Percentiles rank a stretch among this genome's conserved stretches.
phyloP scores from a whole-genome alignment of 2,329 filamentous ascomycete genomes.

The Didymella exigua region DNA sequence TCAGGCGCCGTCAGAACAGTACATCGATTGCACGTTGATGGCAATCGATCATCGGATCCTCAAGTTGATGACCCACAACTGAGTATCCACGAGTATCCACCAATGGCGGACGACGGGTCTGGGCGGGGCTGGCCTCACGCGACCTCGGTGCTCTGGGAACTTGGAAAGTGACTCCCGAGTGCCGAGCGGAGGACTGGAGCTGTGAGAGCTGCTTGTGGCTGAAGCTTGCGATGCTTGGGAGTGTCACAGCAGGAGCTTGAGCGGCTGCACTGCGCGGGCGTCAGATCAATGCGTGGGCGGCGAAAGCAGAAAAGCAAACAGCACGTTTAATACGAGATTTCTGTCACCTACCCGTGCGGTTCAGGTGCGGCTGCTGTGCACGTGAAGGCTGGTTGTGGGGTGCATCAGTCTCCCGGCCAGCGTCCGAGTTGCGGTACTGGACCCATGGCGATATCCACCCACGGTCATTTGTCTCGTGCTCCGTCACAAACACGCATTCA shows the following conservation, averaged over 20 bases:
- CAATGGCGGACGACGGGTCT: slow-evolving; percentile 8
- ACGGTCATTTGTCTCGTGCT: slow-evolving; percentile 14
- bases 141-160: slow-evolving; percentile 10
- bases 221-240: slow-evolving; percentile 4
- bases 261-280: background rate
- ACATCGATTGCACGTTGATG: too few relatives aligned
- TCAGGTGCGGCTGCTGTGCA: slow-evolving; percentile 1
- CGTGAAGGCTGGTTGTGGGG: slow-evolving; percentile 16
- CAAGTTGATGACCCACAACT: background rate
- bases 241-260: background rate
- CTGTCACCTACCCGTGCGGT: slow-evolving; percentile 3
- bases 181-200: slow-evolving; percentile 8
- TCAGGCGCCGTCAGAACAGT: too few relatives aligned
- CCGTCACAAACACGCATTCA: background rate
- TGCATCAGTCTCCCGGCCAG: slow-evolving; percentile 4
- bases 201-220: slow-evolving; percentile 5
- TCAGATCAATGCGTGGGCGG: background rate
- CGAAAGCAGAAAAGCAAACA: background rate
- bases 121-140: slow-evolving; percentile 8
- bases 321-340: background rate
- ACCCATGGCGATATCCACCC: slow-evolving; percentile 8
- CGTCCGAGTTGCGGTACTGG: slow-evolving; percentile 3
- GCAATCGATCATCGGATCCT: too few relatives aligned
- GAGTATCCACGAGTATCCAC: background rate
- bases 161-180: background rate